These are phyloP conservation scores for Podila epicladia DNA, from an alignment of 192 early-diverging fungal species.

Conservation along the genomic window DNA sequence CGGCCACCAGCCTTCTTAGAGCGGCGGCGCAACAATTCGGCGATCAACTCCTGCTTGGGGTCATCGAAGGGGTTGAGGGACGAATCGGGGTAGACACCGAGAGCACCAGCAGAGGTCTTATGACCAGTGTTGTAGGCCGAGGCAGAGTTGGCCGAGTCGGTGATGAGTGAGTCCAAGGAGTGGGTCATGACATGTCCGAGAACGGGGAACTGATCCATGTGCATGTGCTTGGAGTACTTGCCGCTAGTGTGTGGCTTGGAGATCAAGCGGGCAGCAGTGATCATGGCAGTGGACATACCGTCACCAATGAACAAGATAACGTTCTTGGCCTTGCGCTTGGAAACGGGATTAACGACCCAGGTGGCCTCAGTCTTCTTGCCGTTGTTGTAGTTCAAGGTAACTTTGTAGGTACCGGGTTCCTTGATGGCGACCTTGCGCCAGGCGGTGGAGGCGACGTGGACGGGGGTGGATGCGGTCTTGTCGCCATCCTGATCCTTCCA, in stretches of 20 bases:
- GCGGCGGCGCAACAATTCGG: constrained; percentile 68
- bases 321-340: constrained; percentile 69
- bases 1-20: constrained; percentile 57
- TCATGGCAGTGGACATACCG: constrained; percentile 69
- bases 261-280: constrained; percentile 69
- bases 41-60: constrained; percentile 68
- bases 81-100: constrained; percentile 72
- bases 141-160: constrained; percentile 79
- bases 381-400: constrained; percentile 57
- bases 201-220: constrained; percentile 60
- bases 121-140: constrained; percentile 70
- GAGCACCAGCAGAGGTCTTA: constrained; percentile 64
- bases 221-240: constrained; percentile 58
- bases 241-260: constrained; percentile 65
- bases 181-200: constrained; percentile 68
- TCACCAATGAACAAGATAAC: constrained; percentile 72
- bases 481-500: constrained; percentile 46
- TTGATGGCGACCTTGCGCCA: constrained; percentile 57
- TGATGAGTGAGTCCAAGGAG: constrained; percentile 68
- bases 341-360: constrained; percentile 56
- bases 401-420: constrained; percentile 60
- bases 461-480: constrained; percentile 39
- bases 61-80: constrained; percentile 66
- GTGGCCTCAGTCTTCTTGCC: constrained; percentile 57
- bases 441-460: constrained; percentile 58